phyloP scores from a whole-genome alignment of 345 rosid genomes.

The Geranium brycei region DNA sequence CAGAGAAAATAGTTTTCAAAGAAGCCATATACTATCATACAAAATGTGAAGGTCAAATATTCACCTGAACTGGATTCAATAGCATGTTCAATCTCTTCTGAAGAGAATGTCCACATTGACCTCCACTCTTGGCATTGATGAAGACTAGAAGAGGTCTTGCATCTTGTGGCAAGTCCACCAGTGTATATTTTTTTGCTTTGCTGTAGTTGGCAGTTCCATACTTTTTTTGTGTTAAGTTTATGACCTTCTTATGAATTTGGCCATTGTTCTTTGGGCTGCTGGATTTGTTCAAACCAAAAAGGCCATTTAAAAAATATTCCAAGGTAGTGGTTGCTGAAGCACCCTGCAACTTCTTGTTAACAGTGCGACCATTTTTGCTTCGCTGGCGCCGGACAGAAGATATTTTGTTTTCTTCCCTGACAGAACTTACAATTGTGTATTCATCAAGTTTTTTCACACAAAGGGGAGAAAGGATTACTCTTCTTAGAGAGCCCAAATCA shows the following conservation, averaged over 20 bases:
- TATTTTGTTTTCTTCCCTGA: neutral
- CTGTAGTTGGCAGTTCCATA: conserved; percentile 14
- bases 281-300: conserved; percentile 34
- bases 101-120: conserved; percentile 58
- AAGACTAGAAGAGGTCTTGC: conserved; percentile 70
- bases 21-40: neutral
- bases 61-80: conserved; percentile 72
- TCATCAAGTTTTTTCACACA: conserved; percentile 38
- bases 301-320: conserved; percentile 22
- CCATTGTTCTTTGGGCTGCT: conserved; percentile 30
- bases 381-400: conserved; percentile 13
- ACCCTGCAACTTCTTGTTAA: conserved; percentile 25
- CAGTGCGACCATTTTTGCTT: conserved; percentile 22
- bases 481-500: conserved; percentile 51
- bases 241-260: conserved; percentile 18
- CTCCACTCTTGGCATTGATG: conserved; percentile 75
- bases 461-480: conserved; percentile 45
- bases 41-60: neutral
- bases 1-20: neutral
- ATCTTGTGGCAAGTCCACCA: conserved; percentile 47
- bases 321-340: conserved; percentile 23
- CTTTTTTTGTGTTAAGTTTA: conserved; percentile 19
- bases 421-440: conserved; percentile 14
- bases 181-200: conserved; percentile 24
- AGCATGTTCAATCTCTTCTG: conserved; percentile 61